Conservation (phyloP, 352 stramenopile genomes). For the Phytophthora palmivora region DNA sequence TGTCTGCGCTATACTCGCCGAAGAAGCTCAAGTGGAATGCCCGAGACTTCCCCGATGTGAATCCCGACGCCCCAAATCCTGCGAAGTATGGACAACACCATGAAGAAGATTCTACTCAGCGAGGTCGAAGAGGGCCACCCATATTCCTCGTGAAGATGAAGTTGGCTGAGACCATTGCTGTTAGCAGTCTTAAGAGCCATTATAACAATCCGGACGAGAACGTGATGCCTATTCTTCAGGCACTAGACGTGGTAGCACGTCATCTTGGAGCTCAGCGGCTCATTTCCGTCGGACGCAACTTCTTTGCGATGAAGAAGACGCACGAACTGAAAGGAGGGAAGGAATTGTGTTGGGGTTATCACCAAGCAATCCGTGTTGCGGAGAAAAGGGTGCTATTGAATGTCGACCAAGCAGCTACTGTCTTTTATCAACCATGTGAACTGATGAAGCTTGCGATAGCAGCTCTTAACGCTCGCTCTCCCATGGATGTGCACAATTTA, state of each 20-base stretch:
- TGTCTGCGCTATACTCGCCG: slow-evolving; percentile 60
- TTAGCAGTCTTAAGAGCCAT: slow-evolving; percentile 33
- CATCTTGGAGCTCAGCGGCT: slow-evolving; percentile 60
- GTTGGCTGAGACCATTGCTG: slow-evolving; percentile 54
- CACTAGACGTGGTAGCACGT: slow-evolving; percentile 63
- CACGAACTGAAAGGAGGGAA: slow-evolving; percentile 63
- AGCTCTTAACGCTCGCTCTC: slow-evolving; percentile 38
- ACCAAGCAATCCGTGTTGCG: slow-evolving; percentile 66
- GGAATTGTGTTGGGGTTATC: slow-evolving; percentile 75
- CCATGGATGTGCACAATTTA: slow-evolving; percentile 38
- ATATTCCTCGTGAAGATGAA: slow-evolving; percentile 75
- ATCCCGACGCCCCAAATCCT: slow-evolving; percentile 40
- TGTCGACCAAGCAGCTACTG: slow-evolving; percentile 70
- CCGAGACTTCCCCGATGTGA: slow-evolving; percentile 53
- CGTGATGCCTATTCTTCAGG: slow-evolving; percentile 65
- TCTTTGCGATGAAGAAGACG: slow-evolving; percentile 72
- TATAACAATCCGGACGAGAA: slow-evolving; percentile 61
- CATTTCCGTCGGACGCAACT: slow-evolving; percentile 68
- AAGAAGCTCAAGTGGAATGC: slow-evolving; percentile 51
- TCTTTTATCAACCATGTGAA: slow-evolving; percentile 62
- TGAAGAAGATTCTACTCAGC: neutral
- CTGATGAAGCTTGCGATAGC: slow-evolving; percentile 58
- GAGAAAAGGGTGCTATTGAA: slow-evolving; percentile 70
- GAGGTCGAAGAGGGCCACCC: slow-evolving; percentile 17
- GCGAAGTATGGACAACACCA: neutral